Evolutionary conservation across 495 filamentous ascomycete genomes (phyloP), one percentile per base, ranked within the genome.

Genomic region (Trichoderma parareesei): DNA sequence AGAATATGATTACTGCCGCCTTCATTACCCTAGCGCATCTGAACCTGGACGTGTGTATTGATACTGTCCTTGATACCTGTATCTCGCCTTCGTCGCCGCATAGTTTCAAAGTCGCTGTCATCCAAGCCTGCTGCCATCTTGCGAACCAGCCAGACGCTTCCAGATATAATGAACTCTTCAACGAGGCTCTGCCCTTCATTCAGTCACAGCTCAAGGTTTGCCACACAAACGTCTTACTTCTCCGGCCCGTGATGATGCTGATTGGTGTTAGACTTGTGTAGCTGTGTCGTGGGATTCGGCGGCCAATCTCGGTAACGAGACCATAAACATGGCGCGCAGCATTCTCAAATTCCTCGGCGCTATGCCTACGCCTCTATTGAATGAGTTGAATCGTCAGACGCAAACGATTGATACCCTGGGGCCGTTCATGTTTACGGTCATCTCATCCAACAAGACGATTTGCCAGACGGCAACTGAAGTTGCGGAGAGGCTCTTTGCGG

Each of bases 1-100:
- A 81, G 67, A 77, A 86, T 65, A 73, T 87, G 63, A 85, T 87
- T 74, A 86, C 84, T n/a, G 83, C 84, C 42, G 80, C 85, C 11
- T 85, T 87, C 70, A 84, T 88, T 62, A 84, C 82, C 73, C 75
- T 87, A 59, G 73, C 79, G 27, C 79, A 86, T 67, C 72, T 88
- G 33, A 82, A 78, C 67, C 79, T 86, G 61, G 85, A 86, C 44
- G 74, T 74, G 66, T 81, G 78, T 48, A 77, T 86, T 43, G 81
- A 82, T 38, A 75, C 75, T 38, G 73, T 88, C 38, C 76, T 81
- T 7, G 78, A 81, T 43, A 68, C 76, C 16, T 87, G 85, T 63
- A 75, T 87, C 53, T 75, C 80, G 57, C 70, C 79, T 38, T 81
- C 76, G 44, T 75, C 84, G 7, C 84, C 85, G n/a, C 75, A 80